Evolutionary conservation across 2,329 filamentous ascomycete genomes (phyloP), one percentile per base, ranked within the genome.

Genomic region (Calonectria crousiana): DNA sequence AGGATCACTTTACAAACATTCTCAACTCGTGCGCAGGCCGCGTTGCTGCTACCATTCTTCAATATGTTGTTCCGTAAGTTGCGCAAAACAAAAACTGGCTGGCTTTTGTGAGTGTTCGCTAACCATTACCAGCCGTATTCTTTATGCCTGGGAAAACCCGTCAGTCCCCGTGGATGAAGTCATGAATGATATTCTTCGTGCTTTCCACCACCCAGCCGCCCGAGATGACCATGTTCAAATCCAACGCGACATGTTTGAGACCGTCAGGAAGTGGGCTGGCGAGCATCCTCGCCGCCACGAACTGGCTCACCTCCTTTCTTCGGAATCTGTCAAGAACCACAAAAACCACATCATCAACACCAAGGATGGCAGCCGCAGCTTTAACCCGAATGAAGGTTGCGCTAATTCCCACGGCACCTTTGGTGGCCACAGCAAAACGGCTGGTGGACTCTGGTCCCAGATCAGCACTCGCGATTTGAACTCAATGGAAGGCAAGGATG

Each of bases 81-180:
- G 4, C 44, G 5, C 4, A 20, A 5, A 16, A 9, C 26, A 14
- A 9, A 9, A 14, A 23, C 18, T 6, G 10, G n/a, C 38, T 52
- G n/a, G 38, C 8, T 23, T 23, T 32, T 32, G 2, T 11, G 49
- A 23, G 49, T 9, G 20, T 30, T 66, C 47, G n/a, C 74, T 80
- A 41, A 78, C 66, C 16, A 58, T 66, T 67, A 64, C 64, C 75
- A 92, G 90, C 2, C 94, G 96, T 44, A 87, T 98, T 62, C 89
- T 99, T 26, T 98, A 96, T 82, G 96, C 96, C 4, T 98, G 96
- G 95, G 95, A 98, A 77, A 94, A 98, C 82, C 91, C 94, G 3
- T 92, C 93, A 53, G 92, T 98, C 0, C 92, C 95, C 0, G 93
- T 97, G 5, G 91, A 97, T 47, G 94, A 97, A 84, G 93, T 98